Evolutionary conservation across 345 rosid genomes (phyloP), one percentile per base, ranked within the genome.

Genomic region (Dipteronia sinensis): DNA sequence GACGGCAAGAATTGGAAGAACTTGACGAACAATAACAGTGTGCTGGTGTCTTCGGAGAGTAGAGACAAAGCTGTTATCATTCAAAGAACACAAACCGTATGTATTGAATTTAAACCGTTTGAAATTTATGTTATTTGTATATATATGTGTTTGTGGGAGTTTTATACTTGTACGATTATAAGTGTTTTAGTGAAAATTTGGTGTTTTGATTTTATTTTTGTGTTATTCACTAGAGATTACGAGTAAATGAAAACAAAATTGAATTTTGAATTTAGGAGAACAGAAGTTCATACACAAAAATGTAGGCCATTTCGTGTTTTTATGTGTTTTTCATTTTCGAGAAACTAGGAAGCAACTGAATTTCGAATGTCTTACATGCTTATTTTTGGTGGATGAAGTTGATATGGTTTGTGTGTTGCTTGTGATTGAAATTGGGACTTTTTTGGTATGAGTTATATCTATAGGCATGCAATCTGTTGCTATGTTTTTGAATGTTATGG

Each of bases 1-100:
- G 93, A 87, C 42, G 87, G 87, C 34, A 67, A 61, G 20, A 83
- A 76, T 76, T 81, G 86, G 85, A 88, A 79, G 83, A 74, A 72
- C 76, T 82, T 80, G 62, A 49, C 47, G 71, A 27, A 29, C 61
- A 83, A 76, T 73, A 79, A 73, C 66, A 80, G 77, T 71, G 82
- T 89, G 23, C 78, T 96, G 61, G 86, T 85, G 22, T 87, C 98
- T 49, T 86, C 80, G 71, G 90, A 88, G 79, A 88, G 98, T 62
- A 97, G 97, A 15, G 97, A 94, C 29, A 89, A 88, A 80, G 98
- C 98, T 20, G 95, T 92, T 70, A 80, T 91, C n/a, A 73, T 96
- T 31, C 95, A 96, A 79, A 88, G 93, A 83, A 87, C 88, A 55
- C 97, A 90, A 85, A 87, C 97, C 69, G 97, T 93, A 86, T 15